Conservation (phyloP, 164 flowering plant species). For the Protea cynaroides region DNA sequence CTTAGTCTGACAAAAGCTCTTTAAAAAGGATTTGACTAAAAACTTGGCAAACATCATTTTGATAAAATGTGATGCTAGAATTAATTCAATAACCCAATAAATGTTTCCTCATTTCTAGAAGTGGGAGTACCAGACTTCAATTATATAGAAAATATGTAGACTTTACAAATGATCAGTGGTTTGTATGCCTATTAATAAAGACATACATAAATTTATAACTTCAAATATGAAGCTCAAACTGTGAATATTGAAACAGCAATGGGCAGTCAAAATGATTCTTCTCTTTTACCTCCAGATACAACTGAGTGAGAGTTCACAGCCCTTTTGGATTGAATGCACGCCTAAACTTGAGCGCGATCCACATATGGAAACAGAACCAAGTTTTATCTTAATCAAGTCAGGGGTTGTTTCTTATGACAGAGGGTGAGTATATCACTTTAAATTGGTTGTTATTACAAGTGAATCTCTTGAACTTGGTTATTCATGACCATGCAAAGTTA, state of each 20-base stretch:
- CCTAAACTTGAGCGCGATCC: constrained; percentile 22
- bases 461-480: background rate
- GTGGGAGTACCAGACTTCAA: background rate
- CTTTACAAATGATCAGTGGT: background rate
- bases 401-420: constrained; percentile 58
- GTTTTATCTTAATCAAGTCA: constrained; percentile 35
- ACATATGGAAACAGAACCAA: constrained; percentile 31
- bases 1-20: too few species aligned
- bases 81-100: background rate
- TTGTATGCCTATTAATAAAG: background rate
- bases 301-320: constrained; percentile 48
- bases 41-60: background rate
- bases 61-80: background rate
- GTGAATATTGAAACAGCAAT: background rate
- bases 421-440: constrained; percentile 42
- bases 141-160: background rate
- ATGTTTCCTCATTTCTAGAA: background rate
- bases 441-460: background rate
- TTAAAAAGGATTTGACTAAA: background rate
- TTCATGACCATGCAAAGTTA: background rate
- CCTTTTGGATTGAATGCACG: constrained; percentile 54
- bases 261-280: background rate
- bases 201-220: background rate
- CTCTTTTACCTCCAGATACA: constrained; percentile 45
- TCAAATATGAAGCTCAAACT: background rate